A percentile compares a stretch with the other conserved stretches of the same genome.
Conservation (phyloP, 345 rosid species). For the Salix udensis region DNA sequence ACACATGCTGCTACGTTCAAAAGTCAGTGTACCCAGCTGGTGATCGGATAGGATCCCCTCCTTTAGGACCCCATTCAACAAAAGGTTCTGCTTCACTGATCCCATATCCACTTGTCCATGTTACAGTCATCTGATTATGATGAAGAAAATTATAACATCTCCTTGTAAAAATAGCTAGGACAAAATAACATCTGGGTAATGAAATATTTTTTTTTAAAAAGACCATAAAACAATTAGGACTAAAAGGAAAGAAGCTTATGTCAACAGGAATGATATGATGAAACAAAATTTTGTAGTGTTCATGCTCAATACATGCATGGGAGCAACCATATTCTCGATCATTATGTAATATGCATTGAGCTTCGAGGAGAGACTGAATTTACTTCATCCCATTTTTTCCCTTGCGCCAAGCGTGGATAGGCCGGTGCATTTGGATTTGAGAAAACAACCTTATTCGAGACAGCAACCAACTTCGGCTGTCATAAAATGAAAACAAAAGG, state of each 20-base stretch:
- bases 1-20: slow-evolving; percentile 6
- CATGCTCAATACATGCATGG: too few relatives aligned
- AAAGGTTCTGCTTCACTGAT: slow-evolving; percentile 51
- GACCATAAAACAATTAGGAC: too few relatives aligned
- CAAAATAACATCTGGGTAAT: too few relatives aligned
- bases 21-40: slow-evolving; percentile 32
- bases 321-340: too few relatives aligned
- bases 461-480: slow-evolving; percentile 68
- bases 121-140: slow-evolving; percentile 58
- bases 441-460: slow-evolving; percentile 54
- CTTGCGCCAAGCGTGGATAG: slow-evolving; percentile 66
- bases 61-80: slow-evolving; percentile 56
- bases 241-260: too few relatives aligned
- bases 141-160: background rate
- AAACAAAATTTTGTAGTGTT: too few relatives aligned
- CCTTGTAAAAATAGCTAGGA: background rate
- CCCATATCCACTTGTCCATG: slow-evolving; percentile 80
- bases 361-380: slow-evolving; percentile 10
- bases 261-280: too few relatives aligned
- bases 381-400: slow-evolving; percentile 70
- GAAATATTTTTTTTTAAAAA: too few relatives aligned
- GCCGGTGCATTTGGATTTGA: slow-evolving; percentile 62
- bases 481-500: background rate
- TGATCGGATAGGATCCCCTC: background rate
- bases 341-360: too few relatives aligned